Conservation (phyloP, 805 yeast genomes). For the Ogataea siamensis region DNA sequence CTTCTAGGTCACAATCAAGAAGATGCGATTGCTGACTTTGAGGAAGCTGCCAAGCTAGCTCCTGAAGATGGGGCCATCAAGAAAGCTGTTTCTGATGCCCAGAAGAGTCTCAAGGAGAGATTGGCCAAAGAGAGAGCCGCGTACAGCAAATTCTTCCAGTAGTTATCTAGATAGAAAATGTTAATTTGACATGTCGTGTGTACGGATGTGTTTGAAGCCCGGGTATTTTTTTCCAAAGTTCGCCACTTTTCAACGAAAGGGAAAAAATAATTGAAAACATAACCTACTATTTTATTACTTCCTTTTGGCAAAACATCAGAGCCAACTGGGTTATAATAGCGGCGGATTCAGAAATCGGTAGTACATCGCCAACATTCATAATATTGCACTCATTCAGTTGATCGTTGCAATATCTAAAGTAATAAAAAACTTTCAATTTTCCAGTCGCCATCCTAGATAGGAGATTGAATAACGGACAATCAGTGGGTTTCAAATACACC, state of each 20-base stretch:
- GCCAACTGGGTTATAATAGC: constrained; percentile 19
- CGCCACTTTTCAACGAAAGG: constrained; percentile 25
- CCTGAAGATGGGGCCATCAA: constrained; percentile 73
- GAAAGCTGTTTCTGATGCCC: constrained; percentile 62
- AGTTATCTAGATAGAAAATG: neutral
- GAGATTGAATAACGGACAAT: constrained; percentile 14
- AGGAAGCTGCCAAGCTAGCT: constrained; percentile 58
- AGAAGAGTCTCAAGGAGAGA: constrained; percentile 48
- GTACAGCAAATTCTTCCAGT: constrained; percentile 62
- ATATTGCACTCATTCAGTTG: constrained; percentile 33
- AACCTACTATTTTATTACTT: constrained; percentile 13
- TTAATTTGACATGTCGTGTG: constrained; percentile 1
- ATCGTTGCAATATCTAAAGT: constrained; percentile 26
- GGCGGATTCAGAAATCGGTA: constrained; percentile 13
- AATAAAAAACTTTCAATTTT: constrained; percentile 11
- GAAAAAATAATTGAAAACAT: constrained; percentile 14
- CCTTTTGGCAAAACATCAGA: constrained; percentile 12
- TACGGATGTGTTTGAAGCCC: constrained; percentile 11
- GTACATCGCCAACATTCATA: constrained; percentile 11
- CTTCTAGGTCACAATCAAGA: constrained; percentile 63
- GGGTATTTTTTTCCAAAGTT: constrained; percentile 11
- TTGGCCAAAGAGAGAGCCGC: constrained; percentile 71
- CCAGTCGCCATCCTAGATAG: constrained; percentile 10
- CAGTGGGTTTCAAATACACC: constrained; percentile 15
- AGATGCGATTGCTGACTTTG: constrained; percentile 62